Evolutionary conservation across 2,329 filamentous ascomycete species (phyloP), one percentile per base, ranked within the genome.

Genomic region (Colletotrichum limetticola): DNA sequence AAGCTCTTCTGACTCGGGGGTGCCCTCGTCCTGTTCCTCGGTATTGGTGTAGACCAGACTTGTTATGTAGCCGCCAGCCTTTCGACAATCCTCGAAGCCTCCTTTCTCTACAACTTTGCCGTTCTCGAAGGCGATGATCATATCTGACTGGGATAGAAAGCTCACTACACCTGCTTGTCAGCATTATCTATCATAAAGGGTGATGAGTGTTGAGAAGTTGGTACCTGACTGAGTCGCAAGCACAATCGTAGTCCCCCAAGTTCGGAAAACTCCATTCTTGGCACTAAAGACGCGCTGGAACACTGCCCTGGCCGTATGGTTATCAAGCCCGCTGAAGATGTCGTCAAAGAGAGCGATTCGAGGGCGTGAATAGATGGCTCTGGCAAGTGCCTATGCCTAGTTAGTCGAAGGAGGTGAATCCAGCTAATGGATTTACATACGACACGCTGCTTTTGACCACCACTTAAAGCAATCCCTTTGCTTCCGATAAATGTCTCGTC

Each of bases 401-500:
- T 73, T 6, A 74, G 61, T 32, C 11, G 24, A 3, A 28, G 42
- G 16, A 12, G n/a, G 22, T 2, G 4, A n/a, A 9, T 9, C 4
- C 11, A 30, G 16, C 2, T 16, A 1, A 9, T 7, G 7, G 12
- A 12, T n/a, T 55, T 0, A 56, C 78, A 79, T 76, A 79, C 82
- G 8, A 86, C 78, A 14, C 84, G 81, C 64, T 85, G 83, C 72
- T 83, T 84, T 74, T 88, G 86, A 0, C 86, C 86, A 8, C 86
- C 86, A 4, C 84, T 86, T 0, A 88, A 78, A 4, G 81, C 82
- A 62, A 86, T 80, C 0, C 86, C 86, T 46, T 85, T 84, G 62
- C 83, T 86, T 1, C 86, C 86, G 52, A 87, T 78, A 1, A 80
- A 76, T 0, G 84, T 86, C 9, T 76, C 72, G 46, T 87, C 83